Evolutionary conservation across 768 basidiomycete species (phyloP), one percentile per base, ranked within the genome.

Genomic region (Royoungia palumana): DNA sequence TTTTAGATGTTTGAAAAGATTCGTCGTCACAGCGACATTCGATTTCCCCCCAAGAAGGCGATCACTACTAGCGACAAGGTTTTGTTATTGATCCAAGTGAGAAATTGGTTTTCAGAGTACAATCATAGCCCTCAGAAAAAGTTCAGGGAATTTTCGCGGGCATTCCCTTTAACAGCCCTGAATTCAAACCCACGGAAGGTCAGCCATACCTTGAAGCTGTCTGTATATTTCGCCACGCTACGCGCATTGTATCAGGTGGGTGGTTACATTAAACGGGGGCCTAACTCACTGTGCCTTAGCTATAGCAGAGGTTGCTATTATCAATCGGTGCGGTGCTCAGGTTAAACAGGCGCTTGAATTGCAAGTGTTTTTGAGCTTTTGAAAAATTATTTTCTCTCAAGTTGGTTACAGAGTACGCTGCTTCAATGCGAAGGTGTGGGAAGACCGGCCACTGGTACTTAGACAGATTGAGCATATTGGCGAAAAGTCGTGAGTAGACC

Each of bases 401-500:
- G 24, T 39, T 34, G 16, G 13, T 25, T n/a, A 38, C 40, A 91
- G 92, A 24, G 66, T 86, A 21, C 84, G 94, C 11, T 87, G 84
- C 56, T 61, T 97, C 32, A 78, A 74, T 44, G 90, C 89, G 5
- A 92, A 86, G 58, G 85, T 91, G 36, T 98, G 95, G 95, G 94
- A 97, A 59, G 87, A 93, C 59, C 73, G 89, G 17, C 83, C 92
- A 5, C 72, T 84, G 13, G 86, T 95, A 7, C 77, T 98, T 46
- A 78, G 87, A 13, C 95, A 98, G 64, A 77, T 98, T 42, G 83
- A 89, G 28, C 81, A 84, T n/a, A 84, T 98, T 35, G 95, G 94
- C 27, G 90, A 93, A 61, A 92, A 91, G 79, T 90, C 89, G 89
- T 91, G 48, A 63, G 86, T 68, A 13, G 2, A 32, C 14, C 35